Percentiles rank a stretch among this genome's conserved stretches.
These are phyloP conservation scores for Puccinellia tenuiflora DNA, from an alignment of 176 grass and related monocot species.

Conservation along the genomic window DNA sequence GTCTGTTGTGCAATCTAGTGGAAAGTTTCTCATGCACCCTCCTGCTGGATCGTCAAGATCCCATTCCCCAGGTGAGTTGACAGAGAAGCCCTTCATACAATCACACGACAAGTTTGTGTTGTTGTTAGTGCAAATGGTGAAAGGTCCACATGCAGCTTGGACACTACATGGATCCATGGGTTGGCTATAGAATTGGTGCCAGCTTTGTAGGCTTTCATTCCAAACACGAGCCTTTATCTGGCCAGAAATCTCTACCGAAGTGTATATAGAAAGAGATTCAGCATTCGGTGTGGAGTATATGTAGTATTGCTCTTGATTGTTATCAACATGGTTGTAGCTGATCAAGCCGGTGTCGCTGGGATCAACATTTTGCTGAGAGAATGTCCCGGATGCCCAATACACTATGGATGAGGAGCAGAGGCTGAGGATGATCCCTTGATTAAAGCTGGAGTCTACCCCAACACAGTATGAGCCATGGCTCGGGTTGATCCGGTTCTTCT, in stretches of 20 bases:
- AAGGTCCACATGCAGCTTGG: slow-evolving; percentile 33
- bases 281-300: slow-evolving; percentile 10
- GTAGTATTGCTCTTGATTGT: slow-evolving; percentile 22
- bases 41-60: not conserved
- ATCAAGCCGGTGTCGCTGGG: not conserved
- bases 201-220: not conserved
- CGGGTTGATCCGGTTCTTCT: slow-evolving; percentile 23
- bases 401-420: not conserved
- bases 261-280: not conserved
- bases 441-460: slow-evolving; percentile 10
- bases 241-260: not conserved
- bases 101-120: not conserved
- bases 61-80: not conserved
- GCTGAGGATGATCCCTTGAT: not conserved
- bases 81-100: not conserved
- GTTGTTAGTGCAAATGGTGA: not conserved
- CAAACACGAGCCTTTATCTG: not conserved
- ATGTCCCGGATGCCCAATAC: slow-evolving; percentile 15
- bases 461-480: slow-evolving; percentile 13
- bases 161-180: slow-evolving; percentile 30
- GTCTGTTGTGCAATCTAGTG: not conserved
- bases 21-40: slow-evolving; percentile 9
- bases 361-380: not conserved
- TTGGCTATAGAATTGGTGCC: slow-evolving; percentile 6
- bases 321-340: not conserved